Conservation (phyloP, 2,329 filamentous ascomycete species). For the Elsinoe perseae region DNA sequence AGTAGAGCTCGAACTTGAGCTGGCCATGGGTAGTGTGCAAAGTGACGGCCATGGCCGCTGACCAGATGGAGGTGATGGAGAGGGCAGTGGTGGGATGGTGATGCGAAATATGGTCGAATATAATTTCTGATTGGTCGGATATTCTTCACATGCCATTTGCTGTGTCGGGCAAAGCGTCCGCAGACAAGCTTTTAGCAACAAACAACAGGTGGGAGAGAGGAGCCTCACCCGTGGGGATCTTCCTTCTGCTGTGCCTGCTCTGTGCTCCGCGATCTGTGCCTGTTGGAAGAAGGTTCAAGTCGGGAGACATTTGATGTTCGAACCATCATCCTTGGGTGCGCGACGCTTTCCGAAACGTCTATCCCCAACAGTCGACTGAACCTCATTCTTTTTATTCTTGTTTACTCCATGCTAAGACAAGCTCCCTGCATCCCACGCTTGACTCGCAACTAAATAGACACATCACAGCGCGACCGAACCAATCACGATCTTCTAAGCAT, state of each 20-base stretch:
- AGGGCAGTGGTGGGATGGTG: neutral
- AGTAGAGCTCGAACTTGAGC: constrained; percentile 94
- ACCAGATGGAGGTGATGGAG: constrained; percentile 2
- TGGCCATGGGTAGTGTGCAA: constrained; percentile 84
- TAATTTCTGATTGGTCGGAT: constrained; percentile 9
- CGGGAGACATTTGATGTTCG: neutral
- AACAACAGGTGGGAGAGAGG: neutral
- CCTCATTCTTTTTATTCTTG: neutral
- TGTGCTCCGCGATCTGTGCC: constrained; percentile 7
- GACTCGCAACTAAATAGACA: neutral
- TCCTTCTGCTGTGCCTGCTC: neutral
- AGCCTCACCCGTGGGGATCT: constrained; percentile 4
- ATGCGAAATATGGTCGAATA: neutral
- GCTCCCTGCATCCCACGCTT: neutral
- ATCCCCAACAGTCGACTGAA: constrained; percentile 3
- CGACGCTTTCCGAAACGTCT: constrained; percentile 8
- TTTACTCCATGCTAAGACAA: neutral
- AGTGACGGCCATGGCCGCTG: constrained; percentile 40
- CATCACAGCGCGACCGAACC: neutral
- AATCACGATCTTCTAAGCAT: neutral
- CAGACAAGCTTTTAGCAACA: constrained; percentile 2
- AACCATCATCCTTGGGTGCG: neutral
- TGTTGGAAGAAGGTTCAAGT: neutral
- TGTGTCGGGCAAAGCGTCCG: constrained; percentile 1
- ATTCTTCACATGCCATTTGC: constrained; percentile 11